Evolutionary conservation across 1,139 yeast species (phyloP), one percentile per base, ranked within the genome.

Genomic region (Candida sanyaensis): DNA sequence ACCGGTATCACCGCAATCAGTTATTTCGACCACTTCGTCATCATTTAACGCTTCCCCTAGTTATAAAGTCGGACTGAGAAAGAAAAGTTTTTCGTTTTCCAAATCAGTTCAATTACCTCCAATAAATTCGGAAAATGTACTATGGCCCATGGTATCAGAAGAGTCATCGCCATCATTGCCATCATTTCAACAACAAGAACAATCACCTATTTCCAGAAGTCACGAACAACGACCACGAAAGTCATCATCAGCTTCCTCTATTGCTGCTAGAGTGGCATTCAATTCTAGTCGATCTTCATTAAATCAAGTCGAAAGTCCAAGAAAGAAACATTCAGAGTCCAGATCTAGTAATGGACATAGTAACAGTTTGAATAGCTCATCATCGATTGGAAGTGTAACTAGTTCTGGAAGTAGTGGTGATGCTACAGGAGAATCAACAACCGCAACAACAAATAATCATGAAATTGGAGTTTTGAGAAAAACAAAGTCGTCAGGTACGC

Each of bases 241-340:
- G 32, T 41, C 43, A 3, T 51, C 54, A 2, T 66, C 71, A 1
- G 57, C 68, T 3, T 63, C 72, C 5, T 68, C 73, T 1, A 61
- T 65, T 30, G 71, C 71, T 10, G 69, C 70, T 4, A 64, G 62
- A 50, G 54, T 64, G 6, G 71, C 71, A n/a, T 62, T 64, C 49
- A 59, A 54, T 48, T 61, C 65, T 46, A 61, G 65, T 44, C 54
- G 54, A 41, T 50, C 62, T 1, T 49, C 55, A 8, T 42, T 46
- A 13, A 42, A 44, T 34, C 48, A 43, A 37, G 28, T 10, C 6
- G 46, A 42, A 8, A 48, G 37, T 31, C 47, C 53, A 10, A 24
- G 39, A 6, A 40, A 44, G 24, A 41, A 28, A 40, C 46, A 42
- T 4, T 44, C 45, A 17, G 33, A 38, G 17, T 39, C 32, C 9